A percentile compares a stretch with the other conserved stretches of the same genome.
Evolutionary conservation across 306 rosid species (phyloP).

Genomic region (Trifolium fragiferum): DNA sequence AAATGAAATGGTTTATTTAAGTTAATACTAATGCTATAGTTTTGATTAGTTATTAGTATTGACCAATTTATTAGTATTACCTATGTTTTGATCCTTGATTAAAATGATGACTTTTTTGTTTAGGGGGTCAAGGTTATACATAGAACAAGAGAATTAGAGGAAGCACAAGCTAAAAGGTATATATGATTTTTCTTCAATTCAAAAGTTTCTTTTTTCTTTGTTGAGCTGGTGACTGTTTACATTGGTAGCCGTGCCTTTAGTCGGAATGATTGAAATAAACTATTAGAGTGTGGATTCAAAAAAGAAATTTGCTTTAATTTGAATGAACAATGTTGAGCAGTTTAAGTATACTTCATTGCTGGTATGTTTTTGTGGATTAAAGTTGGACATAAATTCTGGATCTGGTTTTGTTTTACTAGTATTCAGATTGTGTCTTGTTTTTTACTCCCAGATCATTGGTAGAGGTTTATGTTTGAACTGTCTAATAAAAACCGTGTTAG

Average conservation of each 20-base stretch:
- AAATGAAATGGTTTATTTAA: background rate
- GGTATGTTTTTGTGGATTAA: background rate
- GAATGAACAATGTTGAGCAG: slow-evolving; percentile 4
- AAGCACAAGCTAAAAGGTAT: slow-evolving; percentile 91
- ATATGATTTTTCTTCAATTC: background rate
- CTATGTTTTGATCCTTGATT: slow-evolving; percentile 36
- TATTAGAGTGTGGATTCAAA: background rate
- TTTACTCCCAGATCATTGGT: slow-evolving; percentile 26
- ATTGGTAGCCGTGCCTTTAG: background rate
- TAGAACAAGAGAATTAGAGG: slow-evolving; percentile 90
- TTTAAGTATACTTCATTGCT: slow-evolving; percentile 9
- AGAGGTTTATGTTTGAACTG: background rate
- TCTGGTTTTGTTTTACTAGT: slow-evolving; percentile 21
- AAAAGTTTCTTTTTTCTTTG: background rate
- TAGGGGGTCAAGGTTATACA: slow-evolving; percentile 91
- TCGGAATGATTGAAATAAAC: slow-evolving; percentile 6
- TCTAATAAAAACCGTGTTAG: background rate
- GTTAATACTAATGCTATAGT: background rate
- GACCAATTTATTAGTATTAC: background rate
- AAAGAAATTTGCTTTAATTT: slow-evolving; percentile 7
- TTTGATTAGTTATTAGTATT: background rate
- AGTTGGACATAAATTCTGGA: slow-evolving; percentile 17
- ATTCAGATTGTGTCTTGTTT: slow-evolving; percentile 30
- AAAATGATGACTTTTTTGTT: slow-evolving; percentile 1
- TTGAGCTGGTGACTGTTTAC: slow-evolving; percentile 14